These are phyloP conservation scores for Crotalaria pallida DNA, from an alignment of 306 rosid genomes.

Conservation along the genomic window DNA sequence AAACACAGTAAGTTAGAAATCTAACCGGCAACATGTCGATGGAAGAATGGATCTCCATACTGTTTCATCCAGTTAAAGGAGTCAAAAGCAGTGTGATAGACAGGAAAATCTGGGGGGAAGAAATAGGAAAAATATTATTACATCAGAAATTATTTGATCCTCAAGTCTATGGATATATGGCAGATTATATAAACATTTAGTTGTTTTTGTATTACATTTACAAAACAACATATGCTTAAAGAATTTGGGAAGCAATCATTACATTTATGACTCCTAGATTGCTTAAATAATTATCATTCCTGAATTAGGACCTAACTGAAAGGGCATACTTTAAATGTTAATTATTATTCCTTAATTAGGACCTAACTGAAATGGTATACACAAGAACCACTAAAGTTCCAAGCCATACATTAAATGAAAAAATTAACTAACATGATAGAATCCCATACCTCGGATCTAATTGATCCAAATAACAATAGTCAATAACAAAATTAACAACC, in stretches of 20 bases:
- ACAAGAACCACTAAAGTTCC: background rate
- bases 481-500: background rate
- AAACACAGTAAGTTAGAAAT: background rate
- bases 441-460: background rate
- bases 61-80: conserved; percentile 84
- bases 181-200: background rate
- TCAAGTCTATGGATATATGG: background rate
- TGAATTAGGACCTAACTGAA: background rate
- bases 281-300: no score
- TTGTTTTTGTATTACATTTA: background rate
- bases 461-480: background rate
- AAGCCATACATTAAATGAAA: background rate
- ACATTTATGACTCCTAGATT: background rate
- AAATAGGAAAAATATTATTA: conserved; percentile 8
- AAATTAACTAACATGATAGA: background rate
- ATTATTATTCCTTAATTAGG: background rate
- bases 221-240: background rate
- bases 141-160: background rate
- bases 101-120: conserved; percentile 67
- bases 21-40: conserved; percentile 81
- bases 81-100: conserved; percentile 90
- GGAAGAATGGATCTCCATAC: conserved; percentile 87
- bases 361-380: background rate
- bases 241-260: background rate
- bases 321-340: background rate